A percentile compares a stretch with the other conserved stretches of the same genome.
phyloP scores from a whole-genome alignment of 2,329 filamentous ascomycete genomes.

The Aspergillus fijiensis region DNA sequence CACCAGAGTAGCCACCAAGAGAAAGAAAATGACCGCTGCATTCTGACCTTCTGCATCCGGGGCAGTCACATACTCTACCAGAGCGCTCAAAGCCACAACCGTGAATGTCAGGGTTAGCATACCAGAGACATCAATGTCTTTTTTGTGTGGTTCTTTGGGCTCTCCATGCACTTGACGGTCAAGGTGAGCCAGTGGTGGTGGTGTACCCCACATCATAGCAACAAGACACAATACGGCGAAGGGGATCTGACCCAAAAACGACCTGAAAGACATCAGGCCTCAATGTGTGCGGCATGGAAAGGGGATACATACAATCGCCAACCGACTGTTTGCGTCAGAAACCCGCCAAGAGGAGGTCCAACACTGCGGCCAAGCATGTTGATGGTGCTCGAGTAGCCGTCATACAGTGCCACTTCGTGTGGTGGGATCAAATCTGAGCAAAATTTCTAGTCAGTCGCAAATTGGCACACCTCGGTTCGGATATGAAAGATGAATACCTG shows the following conservation, averaged over 20 bases:
- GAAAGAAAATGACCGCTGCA: too few species aligned
- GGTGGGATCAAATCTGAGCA: too few species aligned
- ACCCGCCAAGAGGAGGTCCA: conserved; percentile 68
- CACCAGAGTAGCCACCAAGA: too few species aligned
- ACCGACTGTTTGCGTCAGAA: conserved; percentile 67
- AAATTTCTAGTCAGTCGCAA: too few species aligned
- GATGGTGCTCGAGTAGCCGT: conserved; percentile 49
- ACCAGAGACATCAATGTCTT: too few species aligned
- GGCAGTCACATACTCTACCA: too few species aligned
- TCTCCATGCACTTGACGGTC: background rate
- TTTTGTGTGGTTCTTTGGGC: background rate
- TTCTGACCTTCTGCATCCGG: too few species aligned
- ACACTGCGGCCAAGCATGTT: conserved; percentile 48
- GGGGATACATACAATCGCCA: conserved; percentile 61
- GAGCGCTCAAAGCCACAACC: too few species aligned
- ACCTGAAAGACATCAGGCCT: conserved; percentile 36
- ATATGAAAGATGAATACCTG: too few species aligned
- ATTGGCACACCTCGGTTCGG: too few species aligned
- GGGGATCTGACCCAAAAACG: conserved; percentile 59
- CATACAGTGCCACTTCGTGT: conserved; percentile 37
- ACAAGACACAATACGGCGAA: conserved; percentile 53
- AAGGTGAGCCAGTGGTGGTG: conserved; percentile 8
- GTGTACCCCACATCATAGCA: conserved; percentile 29
- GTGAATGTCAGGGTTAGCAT: too few species aligned
- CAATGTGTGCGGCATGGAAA: background rate